A percentile compares a stretch with the other conserved stretches of the same genome.
These are phyloP conservation scores for Stromatinia cepivora DNA, from an alignment of 2,329 filamentous ascomycete genomes.

Conservation along the genomic window DNA sequence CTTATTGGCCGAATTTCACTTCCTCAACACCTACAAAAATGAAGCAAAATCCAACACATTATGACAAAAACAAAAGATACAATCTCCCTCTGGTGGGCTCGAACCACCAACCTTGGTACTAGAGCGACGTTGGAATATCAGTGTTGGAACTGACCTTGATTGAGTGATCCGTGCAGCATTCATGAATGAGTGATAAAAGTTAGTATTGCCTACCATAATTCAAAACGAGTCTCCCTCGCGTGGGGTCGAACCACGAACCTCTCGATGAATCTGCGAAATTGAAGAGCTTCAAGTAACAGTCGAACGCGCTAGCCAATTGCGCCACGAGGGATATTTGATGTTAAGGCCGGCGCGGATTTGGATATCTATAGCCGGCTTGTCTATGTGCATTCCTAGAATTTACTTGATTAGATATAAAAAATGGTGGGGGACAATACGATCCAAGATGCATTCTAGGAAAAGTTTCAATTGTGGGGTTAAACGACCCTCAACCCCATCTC, in stretches of 20 bases:
- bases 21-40: neutral
- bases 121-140: no score
- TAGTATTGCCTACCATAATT: no score
- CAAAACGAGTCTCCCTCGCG: neutral
- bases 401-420: accelerated
- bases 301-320: conserved; percentile 22
- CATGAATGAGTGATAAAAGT: no score
- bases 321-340: conserved; percentile 15
- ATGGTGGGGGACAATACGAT: neutral
- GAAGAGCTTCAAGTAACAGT: neutral
- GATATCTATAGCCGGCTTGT: neutral
- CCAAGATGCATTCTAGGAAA: neutral
- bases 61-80: neutral
- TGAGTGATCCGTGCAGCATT: no score
- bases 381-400: accelerated
- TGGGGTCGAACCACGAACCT: conserved; percentile 16
- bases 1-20: neutral
- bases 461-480: neutral
- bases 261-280: neutral
- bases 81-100: neutral
- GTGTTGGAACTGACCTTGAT: no score
- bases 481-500: neutral
- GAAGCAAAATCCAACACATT: neutral
- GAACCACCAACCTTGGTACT: conserved; percentile 19
- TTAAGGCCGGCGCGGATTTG: accelerated